Evolutionary conservation across 1,284 basidiomycete species (phyloP).

Genomic region (Cryptococcus maquisensis): DNA sequence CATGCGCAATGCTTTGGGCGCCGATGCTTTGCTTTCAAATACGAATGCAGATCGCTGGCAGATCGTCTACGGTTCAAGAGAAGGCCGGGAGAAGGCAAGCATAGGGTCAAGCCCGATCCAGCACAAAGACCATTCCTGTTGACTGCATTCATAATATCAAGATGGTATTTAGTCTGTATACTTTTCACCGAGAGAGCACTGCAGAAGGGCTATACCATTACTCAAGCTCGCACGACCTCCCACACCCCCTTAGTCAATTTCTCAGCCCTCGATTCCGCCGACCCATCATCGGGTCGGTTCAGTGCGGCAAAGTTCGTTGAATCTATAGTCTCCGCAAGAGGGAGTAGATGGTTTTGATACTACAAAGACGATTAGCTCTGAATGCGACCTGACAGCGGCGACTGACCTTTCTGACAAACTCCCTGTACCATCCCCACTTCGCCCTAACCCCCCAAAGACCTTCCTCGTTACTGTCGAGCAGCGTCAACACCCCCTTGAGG

Average conservation of each 20-base stretch:
- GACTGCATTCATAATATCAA: no score
- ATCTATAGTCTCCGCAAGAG: conserved; percentile 26
- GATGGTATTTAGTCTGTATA: no score
- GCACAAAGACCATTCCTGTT: no score
- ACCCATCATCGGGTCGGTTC: conserved; percentile 4
- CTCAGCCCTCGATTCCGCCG: conserved; percentile 29
- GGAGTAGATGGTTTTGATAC: conserved; percentile 29
- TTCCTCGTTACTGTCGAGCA: conserved; percentile 35
- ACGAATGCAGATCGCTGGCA: no score
- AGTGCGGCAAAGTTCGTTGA: conserved; percentile 14
- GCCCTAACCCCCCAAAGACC: conserved; percentile 39
- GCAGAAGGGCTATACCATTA: no score
- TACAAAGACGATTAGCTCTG: conserved; percentile 1
- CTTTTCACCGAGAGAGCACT: no score
- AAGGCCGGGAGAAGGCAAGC: no score
- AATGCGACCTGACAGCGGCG: not conserved
- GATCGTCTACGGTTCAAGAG: no score
- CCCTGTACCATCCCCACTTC: conserved; percentile 42
- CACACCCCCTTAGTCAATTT: conserved; percentile 31
- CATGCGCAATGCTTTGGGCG: no score
- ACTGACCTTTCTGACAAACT: conserved; percentile 43
- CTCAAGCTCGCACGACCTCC: conserved; percentile 5
- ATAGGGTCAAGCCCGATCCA: no score
- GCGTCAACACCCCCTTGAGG: conserved; percentile 34
- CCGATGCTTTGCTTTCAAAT: no score